A percentile compares a stretch with the other conserved stretches of the same genome.
Evolutionary conservation across 2,329 filamentous ascomycete genomes (phyloP).

Genomic region (Ophiostoma populinum): DNA sequence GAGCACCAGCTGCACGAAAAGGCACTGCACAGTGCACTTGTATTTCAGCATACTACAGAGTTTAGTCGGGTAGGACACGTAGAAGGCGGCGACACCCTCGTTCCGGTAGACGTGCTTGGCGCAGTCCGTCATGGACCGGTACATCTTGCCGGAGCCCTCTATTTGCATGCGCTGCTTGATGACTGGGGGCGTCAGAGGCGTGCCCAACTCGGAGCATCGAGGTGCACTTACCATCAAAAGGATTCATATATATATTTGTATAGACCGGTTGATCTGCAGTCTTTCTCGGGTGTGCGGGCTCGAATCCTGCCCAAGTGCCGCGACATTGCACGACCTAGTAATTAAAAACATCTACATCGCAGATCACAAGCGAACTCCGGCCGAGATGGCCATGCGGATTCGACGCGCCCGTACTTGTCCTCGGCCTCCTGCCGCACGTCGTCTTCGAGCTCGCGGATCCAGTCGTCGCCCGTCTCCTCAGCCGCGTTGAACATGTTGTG

Average conservation of each 20-base stretch:
- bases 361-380: no score
- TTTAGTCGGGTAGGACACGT: conserved; percentile 95
- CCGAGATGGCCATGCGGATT: no score
- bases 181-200: conserved; percentile 45
- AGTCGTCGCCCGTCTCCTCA: conserved; percentile 76
- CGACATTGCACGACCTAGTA: no score
- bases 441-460: conserved; percentile 86
- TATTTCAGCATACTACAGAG: no score
- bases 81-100: conserved; percentile 84
- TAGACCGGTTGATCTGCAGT: no score
- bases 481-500: conserved; percentile 90
- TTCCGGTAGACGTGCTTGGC: conserved; percentile 71
- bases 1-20: no score
- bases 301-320: no score
- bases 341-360: no score
- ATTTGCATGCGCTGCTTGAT: conserved; percentile 99
- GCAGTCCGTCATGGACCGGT: conserved; percentile 74
- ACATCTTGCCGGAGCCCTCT: conserved; percentile 73
- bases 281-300: no score
- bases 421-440: conserved; percentile 89
- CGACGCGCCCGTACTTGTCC: conserved; percentile 90
- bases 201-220: no score
- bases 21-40: no score
- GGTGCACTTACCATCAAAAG: conserved; percentile 87
- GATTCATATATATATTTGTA: no score